Evolutionary conservation across 495 filamentous ascomycete genomes (phyloP).

Genomic region (Talaromyces wortmannii): DNA sequence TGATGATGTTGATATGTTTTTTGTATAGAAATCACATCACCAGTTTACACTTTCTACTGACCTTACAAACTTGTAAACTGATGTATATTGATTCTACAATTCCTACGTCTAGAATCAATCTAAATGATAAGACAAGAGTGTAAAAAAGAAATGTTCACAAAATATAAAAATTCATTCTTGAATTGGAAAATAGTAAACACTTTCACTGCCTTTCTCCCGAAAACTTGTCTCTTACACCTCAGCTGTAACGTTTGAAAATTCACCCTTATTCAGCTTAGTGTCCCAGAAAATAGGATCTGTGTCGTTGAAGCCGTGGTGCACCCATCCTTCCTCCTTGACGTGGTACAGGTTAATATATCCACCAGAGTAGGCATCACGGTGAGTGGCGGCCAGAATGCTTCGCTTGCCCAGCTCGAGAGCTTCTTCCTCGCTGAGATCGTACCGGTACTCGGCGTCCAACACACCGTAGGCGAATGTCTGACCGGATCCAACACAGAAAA

Average conservation of each 20-base stretch:
- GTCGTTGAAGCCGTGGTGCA: conserved; percentile 94
- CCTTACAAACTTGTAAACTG: too few species aligned
- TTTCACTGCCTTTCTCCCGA: background rate
- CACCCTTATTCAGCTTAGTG: conserved; percentile 94
- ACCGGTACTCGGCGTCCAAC: conserved; percentile 87
- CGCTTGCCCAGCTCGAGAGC: conserved; percentile 84
- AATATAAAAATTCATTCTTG: background rate
- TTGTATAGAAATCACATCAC: background rate
- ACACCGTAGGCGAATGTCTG: conserved; percentile 99
- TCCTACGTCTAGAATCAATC: too few species aligned
- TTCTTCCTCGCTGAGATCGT: conserved; percentile 78
- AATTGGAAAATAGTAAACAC: background rate
- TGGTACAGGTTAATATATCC: conserved; percentile 98
- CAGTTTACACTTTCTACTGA: too few species aligned
- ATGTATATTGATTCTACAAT: too few species aligned
- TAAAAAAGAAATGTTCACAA: too few species aligned
- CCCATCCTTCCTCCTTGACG: conserved; percentile 97
- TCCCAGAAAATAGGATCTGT: conserved; percentile 98
- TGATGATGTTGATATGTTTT: background rate
- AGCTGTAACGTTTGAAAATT: conserved; percentile 94
- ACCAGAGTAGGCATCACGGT: conserved; percentile 95
- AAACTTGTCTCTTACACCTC: conserved; percentile 40
- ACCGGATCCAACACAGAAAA: conserved; percentile 96
- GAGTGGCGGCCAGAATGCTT: conserved; percentile 93
- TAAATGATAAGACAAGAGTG: too few species aligned